Base-by-base conservation (phyloP, 2,329 filamentous ascomycete genomes). In the Cordyceps farinosa region DNA sequence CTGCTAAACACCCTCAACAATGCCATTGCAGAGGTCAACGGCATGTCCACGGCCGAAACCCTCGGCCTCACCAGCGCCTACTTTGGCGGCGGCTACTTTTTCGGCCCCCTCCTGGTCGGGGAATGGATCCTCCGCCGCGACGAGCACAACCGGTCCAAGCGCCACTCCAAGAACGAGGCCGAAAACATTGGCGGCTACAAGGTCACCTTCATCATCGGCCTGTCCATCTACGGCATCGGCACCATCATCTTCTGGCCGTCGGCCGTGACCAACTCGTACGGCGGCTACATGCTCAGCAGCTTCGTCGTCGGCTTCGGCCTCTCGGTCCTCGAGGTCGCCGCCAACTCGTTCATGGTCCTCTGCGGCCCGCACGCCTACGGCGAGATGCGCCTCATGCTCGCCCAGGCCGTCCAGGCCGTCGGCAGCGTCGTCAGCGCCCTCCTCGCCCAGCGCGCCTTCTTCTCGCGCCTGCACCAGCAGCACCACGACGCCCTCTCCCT, bases 211-310 rank as follows among this genome's bases (percentile, higher is more conserved):
- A 93, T 95, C 65, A 80, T 88, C 34, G 91, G 91, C 1, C 79
- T 94, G 4, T 83, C 82, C 67, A 87, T 94, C 60, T 94, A 93
- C 71, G 89, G 88, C 1, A 80, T 86, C 5, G 89, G 89, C 1
- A 91, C 90, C n/a, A 85, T 94, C 66, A 91, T 92, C 77, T 93
- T 94, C 77, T 95, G 90, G 91, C 91, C 91, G 0, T 89, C 88
- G 1, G 89, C 88, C 8, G 85, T 93, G 10, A 83, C 91, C 64
- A 82, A 83, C 51, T 91, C 89, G 2, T 95, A 90, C 68, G 84
- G 87, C 17, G 91, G 91, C 2, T 95, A 94, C 75, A 87, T 92
- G 74, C 84, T 90, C 55, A 87, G 83, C 68, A 87, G 81, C 67
- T 86, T 94, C 69, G 87, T 94, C 34, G 89, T 92, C 60, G 91